Percentiles rank a stretch among this genome's conserved stretches.
These are phyloP conservation scores for Poterioochromonas sp. DNA, from an alignment of 352 stramenopile genomes.

Conservation along the genomic window DNA sequence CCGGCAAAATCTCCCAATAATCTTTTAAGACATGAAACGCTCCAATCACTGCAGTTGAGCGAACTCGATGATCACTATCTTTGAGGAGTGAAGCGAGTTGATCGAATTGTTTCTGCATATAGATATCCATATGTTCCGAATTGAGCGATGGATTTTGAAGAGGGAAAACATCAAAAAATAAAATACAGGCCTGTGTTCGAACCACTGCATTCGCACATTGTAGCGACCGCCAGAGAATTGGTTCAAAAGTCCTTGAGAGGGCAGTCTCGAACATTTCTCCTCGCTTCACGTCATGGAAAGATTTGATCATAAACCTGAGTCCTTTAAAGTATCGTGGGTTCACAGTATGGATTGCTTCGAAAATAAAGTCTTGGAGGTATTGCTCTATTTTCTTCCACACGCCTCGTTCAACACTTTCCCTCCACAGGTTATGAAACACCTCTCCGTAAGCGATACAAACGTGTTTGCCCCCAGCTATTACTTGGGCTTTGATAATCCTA, in stretches of 20 bases:
- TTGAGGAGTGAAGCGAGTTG: slow-evolving; percentile 53
- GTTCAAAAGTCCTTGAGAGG: slow-evolving; percentile 58
- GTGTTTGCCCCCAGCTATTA: slow-evolving; percentile 34
- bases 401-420: slow-evolving; percentile 49
- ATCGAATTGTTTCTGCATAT: slow-evolving; percentile 53
- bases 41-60: slow-evolving; percentile 50
- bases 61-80: slow-evolving; percentile 53
- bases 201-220: slow-evolving; percentile 55
- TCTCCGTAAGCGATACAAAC: slow-evolving; percentile 46
- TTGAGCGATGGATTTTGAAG: slow-evolving; percentile 40
- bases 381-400: slow-evolving; percentile 43
- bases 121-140: slow-evolving; percentile 45
- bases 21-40: slow-evolving; percentile 48
- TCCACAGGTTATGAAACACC: slow-evolving; percentile 57
- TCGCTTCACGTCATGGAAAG: slow-evolving; percentile 55
- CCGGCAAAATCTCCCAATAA: slow-evolving; percentile 62
- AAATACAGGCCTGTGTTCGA: slow-evolving; percentile 49
- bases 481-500: background rate
- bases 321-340: slow-evolving; percentile 27
- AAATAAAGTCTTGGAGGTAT: slow-evolving; percentile 56
- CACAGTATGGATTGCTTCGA: slow-evolving; percentile 49
- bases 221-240: slow-evolving; percentile 65
- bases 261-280: slow-evolving; percentile 53
- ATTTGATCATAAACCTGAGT: slow-evolving; percentile 47
- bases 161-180: slow-evolving; percentile 61